Conservation (phyloP, 495 filamentous ascomycete species). For the Aspergillus leporis region DNA sequence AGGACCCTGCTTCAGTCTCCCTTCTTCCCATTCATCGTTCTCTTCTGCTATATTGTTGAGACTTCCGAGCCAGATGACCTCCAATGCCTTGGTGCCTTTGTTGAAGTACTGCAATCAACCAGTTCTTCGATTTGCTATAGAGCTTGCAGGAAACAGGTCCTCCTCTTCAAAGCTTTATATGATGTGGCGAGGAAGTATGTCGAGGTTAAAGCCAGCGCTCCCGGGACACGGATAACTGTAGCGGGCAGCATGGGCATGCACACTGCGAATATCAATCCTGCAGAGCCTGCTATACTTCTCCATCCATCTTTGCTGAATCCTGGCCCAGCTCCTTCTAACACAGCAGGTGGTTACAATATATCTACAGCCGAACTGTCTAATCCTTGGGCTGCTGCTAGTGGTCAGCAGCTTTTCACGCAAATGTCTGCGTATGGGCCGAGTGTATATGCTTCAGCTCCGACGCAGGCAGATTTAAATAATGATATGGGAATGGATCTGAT, state of each 20-base stretch:
- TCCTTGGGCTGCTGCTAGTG: neutral
- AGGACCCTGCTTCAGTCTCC: slow-evolving; percentile 19
- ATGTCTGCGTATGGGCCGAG: slow-evolving; percentile 3
- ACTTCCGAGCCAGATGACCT: slow-evolving; percentile 16
- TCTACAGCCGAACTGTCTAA: neutral
- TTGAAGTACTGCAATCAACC: slow-evolving; percentile 16
- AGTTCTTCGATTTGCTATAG: neutral
- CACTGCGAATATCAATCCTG: neutral
- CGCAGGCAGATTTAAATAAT: slow-evolving; percentile 8
- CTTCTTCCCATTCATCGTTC: slow-evolving; percentile 23
- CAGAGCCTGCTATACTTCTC: neutral
- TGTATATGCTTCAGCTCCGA: slow-evolving; percentile 3
- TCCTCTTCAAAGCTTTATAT: slow-evolving; percentile 19
- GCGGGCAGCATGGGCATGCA: neutral
- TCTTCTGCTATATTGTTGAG: slow-evolving; percentile 26
- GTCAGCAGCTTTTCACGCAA: neutral
- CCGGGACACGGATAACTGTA: slow-evolving; percentile 4
- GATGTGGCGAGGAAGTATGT: slow-evolving; percentile 18
- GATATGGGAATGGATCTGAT: slow-evolving; percentile 18
- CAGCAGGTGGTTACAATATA: neutral
- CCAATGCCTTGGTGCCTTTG: slow-evolving; percentile 9
- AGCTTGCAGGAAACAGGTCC: slow-evolving; percentile 9
- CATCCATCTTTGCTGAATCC: neutral
- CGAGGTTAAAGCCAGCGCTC: slow-evolving; percentile 13
- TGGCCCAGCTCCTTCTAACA: neutral